Conservation (phyloP, 345 rosid species). For the Euclidium syriacum region DNA sequence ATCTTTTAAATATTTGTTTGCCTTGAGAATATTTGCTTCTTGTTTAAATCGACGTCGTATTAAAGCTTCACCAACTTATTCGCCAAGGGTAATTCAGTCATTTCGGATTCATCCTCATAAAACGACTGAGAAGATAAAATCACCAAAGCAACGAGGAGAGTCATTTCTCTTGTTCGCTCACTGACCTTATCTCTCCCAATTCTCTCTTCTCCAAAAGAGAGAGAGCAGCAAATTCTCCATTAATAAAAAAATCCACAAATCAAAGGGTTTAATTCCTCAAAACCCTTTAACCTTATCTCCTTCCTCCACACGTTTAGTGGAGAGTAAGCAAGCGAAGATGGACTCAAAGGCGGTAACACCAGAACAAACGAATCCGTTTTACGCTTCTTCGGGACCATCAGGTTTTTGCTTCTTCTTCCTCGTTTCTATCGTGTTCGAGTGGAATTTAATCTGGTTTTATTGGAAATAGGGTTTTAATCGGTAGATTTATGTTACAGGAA, state of each 20-base stretch:
- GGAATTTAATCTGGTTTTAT: constrained; percentile 14
- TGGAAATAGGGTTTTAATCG: constrained; percentile 23
- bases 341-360: constrained; percentile 41
- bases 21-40: background rate
- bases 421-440: background rate
- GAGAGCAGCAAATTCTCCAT: constrained; percentile 21
- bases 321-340: constrained; percentile 32
- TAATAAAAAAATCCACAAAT: constrained; percentile 1
- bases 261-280: background rate
- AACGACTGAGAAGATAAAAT: constrained; percentile 21
- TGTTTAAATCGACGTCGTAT: background rate
- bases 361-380: constrained; percentile 25
- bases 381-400: constrained; percentile 32
- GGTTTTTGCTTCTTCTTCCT: constrained; percentile 37
- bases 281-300: constrained; percentile 3
- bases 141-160: constrained; percentile 13
- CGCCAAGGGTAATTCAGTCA: background rate
- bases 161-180: constrained; percentile 18
- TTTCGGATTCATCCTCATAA: background rate
- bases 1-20: background rate
- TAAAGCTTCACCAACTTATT: background rate
- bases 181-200: constrained; percentile 34
- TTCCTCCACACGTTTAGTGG: constrained; percentile 2
- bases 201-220: constrained; percentile 24
- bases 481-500: constrained; percentile 7